These are phyloP conservation scores for Limtongozyma cylindracea DNA, from an alignment of 805 yeast genomes.

Conservation along the genomic window DNA sequence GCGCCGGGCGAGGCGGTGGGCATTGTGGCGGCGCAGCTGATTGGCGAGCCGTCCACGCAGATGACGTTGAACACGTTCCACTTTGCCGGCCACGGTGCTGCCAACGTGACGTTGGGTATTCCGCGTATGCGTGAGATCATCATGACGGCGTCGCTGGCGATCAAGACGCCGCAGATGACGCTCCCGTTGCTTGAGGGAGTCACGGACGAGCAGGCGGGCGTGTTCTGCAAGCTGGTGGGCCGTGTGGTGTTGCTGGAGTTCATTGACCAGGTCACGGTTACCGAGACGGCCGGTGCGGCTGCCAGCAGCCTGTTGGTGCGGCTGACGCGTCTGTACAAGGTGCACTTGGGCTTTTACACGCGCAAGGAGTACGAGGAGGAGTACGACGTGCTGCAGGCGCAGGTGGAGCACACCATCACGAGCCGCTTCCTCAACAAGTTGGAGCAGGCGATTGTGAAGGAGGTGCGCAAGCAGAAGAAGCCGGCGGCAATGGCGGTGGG, in stretches of 20 bases:
- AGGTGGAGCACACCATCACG: slow-evolving; percentile 46
- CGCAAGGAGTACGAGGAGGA: slow-evolving; percentile 58
- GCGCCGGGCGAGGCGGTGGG: slow-evolving; percentile 98
- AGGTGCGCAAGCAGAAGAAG: slow-evolving; percentile 59
- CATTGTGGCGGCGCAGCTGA: slow-evolving; percentile 91
- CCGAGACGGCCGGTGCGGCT: slow-evolving; percentile 62
- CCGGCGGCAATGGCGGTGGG: slow-evolving; percentile 38
- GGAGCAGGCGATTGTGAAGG: slow-evolving; percentile 54
- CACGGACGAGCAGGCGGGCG: slow-evolving; percentile 66
- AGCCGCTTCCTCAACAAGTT: slow-evolving; percentile 39
- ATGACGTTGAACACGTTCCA: slow-evolving; percentile 96
- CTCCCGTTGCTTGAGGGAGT: slow-evolving; percentile 67
- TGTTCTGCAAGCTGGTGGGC: slow-evolving; percentile 78
- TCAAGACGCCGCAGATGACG: slow-evolving; percentile 98
- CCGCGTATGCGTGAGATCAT: slow-evolving; percentile 99
- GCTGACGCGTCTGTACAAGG: slow-evolving; percentile 23
- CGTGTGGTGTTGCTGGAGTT: slow-evolving; percentile 72
- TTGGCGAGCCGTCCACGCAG: slow-evolving; percentile 98
- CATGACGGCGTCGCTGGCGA: slow-evolving; percentile 92
- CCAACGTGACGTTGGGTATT: slow-evolving; percentile 96
- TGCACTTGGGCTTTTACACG: slow-evolving; percentile 54
- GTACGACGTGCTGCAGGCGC: slow-evolving; percentile 66
- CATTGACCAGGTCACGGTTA: slow-evolving; percentile 60
- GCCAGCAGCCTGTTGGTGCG: slow-evolving; percentile 24
- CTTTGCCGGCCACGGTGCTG: slow-evolving; percentile 99